Evolutionary conservation across 768 basidiomycete genomes (phyloP).

Genomic region (Strobilomyces echinocephalus): DNA sequence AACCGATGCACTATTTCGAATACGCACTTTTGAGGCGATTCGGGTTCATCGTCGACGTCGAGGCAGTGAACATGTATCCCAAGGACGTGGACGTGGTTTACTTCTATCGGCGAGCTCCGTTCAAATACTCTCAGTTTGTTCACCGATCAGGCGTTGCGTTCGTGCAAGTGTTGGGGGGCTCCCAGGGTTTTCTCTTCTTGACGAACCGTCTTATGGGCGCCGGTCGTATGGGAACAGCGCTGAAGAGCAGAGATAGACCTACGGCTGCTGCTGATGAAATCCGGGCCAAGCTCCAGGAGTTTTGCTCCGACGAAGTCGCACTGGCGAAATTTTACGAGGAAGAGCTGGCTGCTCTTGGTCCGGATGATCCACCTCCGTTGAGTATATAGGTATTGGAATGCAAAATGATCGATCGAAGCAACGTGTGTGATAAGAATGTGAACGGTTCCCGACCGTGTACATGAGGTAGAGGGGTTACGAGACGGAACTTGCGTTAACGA

Average conservation of each 20-base stretch:
- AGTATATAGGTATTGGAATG: conserved; percentile 30
- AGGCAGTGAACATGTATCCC: conserved; percentile 72
- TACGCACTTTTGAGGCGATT: conserved; percentile 71
- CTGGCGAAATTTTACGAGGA: conserved; percentile 72
- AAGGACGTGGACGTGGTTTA: conserved; percentile 82
- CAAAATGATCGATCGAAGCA: conserved; percentile 5
- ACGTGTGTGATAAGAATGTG: conserved; percentile 7
- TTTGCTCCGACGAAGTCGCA: conserved; percentile 55
- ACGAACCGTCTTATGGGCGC: conserved; percentile 82
- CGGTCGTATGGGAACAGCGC: conserved; percentile 53
- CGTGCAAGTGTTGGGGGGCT: conserved; percentile 78
- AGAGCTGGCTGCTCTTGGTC: conserved; percentile 50
- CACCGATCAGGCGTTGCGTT: conserved; percentile 88
- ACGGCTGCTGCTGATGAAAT: conserved; percentile 59
- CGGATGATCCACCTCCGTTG: conserved; percentile 41
- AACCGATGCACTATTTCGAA: conserved; percentile 72
- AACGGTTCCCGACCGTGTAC: conserved; percentile 1
- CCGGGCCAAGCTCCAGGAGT: conserved; percentile 51
- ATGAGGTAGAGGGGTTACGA: conserved; percentile 22
- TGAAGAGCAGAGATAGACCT: conserved; percentile 54
- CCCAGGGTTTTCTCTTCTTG: conserved; percentile 80
- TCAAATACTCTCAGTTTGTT: conserved; percentile 85
- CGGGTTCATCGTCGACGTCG: conserved; percentile 80
- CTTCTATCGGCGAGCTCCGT: conserved; percentile 77
- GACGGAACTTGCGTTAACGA: conserved; percentile 45